These are phyloP conservation scores for Penicillium sp. DNA, from an alignment of 2,329 filamentous ascomycete genomes.

Conservation along the genomic window DNA sequence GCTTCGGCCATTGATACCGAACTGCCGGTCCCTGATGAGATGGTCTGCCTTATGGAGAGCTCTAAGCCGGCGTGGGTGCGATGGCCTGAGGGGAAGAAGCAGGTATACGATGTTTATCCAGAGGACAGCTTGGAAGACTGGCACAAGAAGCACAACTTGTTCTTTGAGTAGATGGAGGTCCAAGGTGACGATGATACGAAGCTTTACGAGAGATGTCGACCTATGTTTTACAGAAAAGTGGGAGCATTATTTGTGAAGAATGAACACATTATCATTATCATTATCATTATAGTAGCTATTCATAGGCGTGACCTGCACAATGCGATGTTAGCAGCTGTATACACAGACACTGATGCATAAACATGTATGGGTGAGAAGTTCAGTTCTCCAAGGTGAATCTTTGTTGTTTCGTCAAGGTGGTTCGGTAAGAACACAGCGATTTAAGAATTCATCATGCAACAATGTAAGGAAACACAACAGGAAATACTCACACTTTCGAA, in stretches of 20 bases:
- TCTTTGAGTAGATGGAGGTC: slow-evolving; percentile 21
- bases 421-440: slow-evolving; percentile 59
- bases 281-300: too few relatives aligned
- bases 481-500: too few relatives aligned
- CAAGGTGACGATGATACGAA: too few relatives aligned
- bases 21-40: slow-evolving; percentile 38
- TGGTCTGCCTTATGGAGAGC: slow-evolving; percentile 39
- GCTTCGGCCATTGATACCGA: slow-evolving; percentile 44
- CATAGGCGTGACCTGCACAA: too few relatives aligned
- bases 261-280: too few relatives aligned
- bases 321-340: too few relatives aligned
- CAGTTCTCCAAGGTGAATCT: slow-evolving; percentile 60
- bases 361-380: slow-evolving; percentile 27
- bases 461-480: slow-evolving; percentile 7
- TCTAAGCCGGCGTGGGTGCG: slow-evolving; percentile 42
- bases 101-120: slow-evolving; percentile 34
- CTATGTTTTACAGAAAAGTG: too few relatives aligned
- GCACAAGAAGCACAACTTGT: slow-evolving; percentile 39
- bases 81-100: slow-evolving; percentile 43
- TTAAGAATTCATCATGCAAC: slow-evolving; percentile 48
- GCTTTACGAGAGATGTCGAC: too few relatives aligned
- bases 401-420: slow-evolving; percentile 51
- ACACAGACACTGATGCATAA: too few relatives aligned
- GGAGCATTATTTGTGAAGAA: too few relatives aligned
- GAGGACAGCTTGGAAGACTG: slow-evolving; percentile 39